Base-by-base conservation (phyloP, 805 yeast species). In the Phaffomyces opuntiae region DNA sequence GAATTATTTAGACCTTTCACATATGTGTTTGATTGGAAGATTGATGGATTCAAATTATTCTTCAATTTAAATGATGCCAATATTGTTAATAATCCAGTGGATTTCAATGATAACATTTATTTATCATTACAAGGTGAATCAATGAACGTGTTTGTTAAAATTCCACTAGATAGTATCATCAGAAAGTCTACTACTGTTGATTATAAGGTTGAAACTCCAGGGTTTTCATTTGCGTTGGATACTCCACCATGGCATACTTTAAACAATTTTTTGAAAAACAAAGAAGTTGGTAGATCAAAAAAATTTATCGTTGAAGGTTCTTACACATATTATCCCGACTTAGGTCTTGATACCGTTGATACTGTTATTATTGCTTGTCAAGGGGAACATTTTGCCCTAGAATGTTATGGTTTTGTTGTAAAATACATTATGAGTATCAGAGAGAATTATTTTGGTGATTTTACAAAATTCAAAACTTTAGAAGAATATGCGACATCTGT, bases 221-320 rank as follows among this genome's bases (percentile, higher is more conserved):
- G 65, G 40, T 77, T 88, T 52, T 75, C 81, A 40, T 56, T 93
- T 40, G 67, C 76, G 1, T 61, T 90, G 3, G 83, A 81, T 47
- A 78, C 93, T 0, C 98, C 99, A 0, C 83, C 91, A 1, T 93
- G 98, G 96, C 95, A 88, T 57, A 90, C 98, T 0, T 67, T 80
- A 25, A 77, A 80, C 45, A 81, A 83, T 40, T 91, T 91, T 53
- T 61, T 86, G 67, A 73, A 74, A 40, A 65, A 74, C 12, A 77
- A 74, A 17, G 74, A 75, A 14, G 72, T 88, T 50, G 98, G 96
- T 0, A 68, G 80, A 49, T 78, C 89, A 0, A 67, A 74, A 26
- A 74, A 81, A 44, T 83, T 89, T 54, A 63, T 60, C 2, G 62
- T 88, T 16, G 63, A 64, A 1, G 95, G 96, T 0, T 73, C 81